A percentile compares a stretch with the other conserved stretches of the same genome.
Conservation (phyloP, 1,139 yeast genomes). For the Zygosaccharomyces pseudobailii region DNA sequence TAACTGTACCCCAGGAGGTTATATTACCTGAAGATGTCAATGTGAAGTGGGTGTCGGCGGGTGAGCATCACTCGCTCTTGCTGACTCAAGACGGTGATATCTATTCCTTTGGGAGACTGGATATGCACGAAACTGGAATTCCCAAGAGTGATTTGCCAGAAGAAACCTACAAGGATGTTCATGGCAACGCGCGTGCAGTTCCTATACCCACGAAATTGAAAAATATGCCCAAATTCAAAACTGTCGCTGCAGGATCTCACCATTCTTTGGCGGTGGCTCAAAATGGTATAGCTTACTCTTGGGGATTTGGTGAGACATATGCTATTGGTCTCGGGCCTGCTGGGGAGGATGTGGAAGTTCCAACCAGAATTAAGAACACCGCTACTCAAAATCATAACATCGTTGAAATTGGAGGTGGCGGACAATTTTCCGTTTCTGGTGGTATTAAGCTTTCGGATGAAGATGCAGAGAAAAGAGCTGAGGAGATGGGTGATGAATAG, state of each 20-base stretch:
- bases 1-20: constrained; percentile 72
- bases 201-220: constrained; percentile 74
- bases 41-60: constrained; percentile 64
- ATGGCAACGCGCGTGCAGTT: constrained; percentile 80
- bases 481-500: constrained; percentile 37
- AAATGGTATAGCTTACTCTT: constrained; percentile 82
- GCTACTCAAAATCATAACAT: constrained; percentile 82
- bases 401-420: constrained; percentile 78
- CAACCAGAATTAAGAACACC: constrained; percentile 84
- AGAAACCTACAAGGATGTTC: constrained; percentile 69
- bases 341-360: constrained; percentile 82
- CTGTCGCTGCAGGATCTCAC: constrained; percentile 81
- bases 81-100: constrained; percentile 67
- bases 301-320: constrained; percentile 98
- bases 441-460: constrained; percentile 65
- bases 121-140: constrained; percentile 89
- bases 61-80: constrained; percentile 90
- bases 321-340: constrained; percentile 93
- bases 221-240: constrained; percentile 54
- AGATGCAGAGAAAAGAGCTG: constrained; percentile 58
- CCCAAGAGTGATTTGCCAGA: constrained; percentile 57
- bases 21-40: constrained; percentile 53
- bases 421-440: constrained; percentile 87
- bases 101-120: constrained; percentile 84
- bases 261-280: constrained; percentile 82